A percentile compares a stretch with the other conserved stretches of the same genome.
phyloP scores from a whole-genome alignment of 2,329 filamentous ascomycete genomes.

The Esteya vermicola region DNA sequence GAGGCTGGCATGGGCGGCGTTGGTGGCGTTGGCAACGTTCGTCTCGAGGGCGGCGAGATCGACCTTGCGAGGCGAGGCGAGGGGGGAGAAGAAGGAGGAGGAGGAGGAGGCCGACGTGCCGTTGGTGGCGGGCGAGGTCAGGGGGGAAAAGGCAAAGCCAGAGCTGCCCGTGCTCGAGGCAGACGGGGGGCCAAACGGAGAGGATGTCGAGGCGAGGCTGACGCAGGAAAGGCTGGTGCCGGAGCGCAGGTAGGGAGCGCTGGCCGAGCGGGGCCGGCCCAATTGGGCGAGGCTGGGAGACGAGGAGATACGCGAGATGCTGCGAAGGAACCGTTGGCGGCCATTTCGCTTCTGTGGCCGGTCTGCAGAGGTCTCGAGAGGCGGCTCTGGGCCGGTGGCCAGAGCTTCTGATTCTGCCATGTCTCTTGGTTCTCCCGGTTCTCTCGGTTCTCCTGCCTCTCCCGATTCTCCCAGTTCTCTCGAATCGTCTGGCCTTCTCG shows the following conservation, averaged over 20 bases:
- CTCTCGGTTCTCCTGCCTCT: too few species aligned
- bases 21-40: too few species aligned
- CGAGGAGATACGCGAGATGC: slow-evolving; percentile 70
- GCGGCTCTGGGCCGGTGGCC: too few species aligned
- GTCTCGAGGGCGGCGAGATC: slow-evolving; percentile 2
- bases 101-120: slow-evolving; percentile 7
- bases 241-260: slow-evolving; percentile 49
- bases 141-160: slow-evolving; percentile 14
- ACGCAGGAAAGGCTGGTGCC: slow-evolving; percentile 36
- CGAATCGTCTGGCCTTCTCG: too few species aligned
- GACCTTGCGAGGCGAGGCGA: slow-evolving; percentile 35
- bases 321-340: slow-evolving; percentile 55
- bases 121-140: slow-evolving; percentile 15
- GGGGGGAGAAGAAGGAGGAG: slow-evolving; percentile 19
- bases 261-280: slow-evolving; percentile 50
- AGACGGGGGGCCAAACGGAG: slow-evolving; percentile 23
- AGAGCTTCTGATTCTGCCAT: too few species aligned
- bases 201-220: slow-evolving; percentile 31
- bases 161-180: slow-evolving; percentile 5
- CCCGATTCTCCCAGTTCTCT: too few species aligned
- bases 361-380: too few species aligned
- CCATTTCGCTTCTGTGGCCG: slow-evolving; percentile 25
- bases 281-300: slow-evolving; percentile 56
- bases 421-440: too few species aligned
- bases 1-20: too few species aligned